Percentiles rank a stretch among this genome's conserved stretches.
These are phyloP conservation scores for Eucalyptus caleyi DNA, from an alignment of 345 rosid genomes.

Conservation along the genomic window DNA sequence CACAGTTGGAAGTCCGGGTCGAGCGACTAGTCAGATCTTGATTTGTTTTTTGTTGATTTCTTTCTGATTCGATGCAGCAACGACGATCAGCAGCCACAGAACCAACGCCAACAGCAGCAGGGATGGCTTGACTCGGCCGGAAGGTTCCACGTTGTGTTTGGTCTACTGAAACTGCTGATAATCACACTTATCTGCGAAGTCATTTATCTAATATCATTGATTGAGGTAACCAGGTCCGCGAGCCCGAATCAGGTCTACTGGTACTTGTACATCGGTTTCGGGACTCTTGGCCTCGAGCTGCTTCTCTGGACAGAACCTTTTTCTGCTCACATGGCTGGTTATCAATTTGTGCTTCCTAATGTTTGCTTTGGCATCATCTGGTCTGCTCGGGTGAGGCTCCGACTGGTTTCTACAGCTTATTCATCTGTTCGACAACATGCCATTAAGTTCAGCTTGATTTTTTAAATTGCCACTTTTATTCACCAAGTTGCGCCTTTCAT, in stretches of 20 bases:
- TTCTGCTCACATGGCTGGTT: fast-evolving
- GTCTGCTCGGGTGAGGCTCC: fast-evolving
- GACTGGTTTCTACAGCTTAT: background rate
- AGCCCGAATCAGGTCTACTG: background rate
- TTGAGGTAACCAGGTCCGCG: fast-evolving
- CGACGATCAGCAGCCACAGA: fast-evolving
- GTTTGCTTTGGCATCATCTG: background rate
- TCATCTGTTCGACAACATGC: fast-evolving
- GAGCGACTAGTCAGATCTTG: background rate
- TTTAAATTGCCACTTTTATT: background rate
- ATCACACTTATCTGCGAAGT: fast-evolving
- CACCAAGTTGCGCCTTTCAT: background rate
- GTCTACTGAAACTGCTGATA: background rate
- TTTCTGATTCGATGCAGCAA: background rate
- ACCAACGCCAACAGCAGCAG: background rate
- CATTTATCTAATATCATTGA: background rate
- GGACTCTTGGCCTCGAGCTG: background rate
- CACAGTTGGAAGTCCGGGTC: background rate
- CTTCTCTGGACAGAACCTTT: background rate
- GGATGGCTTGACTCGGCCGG: fast-evolving
- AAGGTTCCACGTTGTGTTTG: fast-evolving
- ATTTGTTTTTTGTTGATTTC: background rate
- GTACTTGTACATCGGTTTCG: background rate
- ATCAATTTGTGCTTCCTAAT: background rate
- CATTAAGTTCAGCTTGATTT: fast-evolving